Evolutionary conservation across 208 protist genomes (phyloP), one percentile per base, ranked within the genome.

Genomic region (Herpetomonas samuelpessoai): DNA sequence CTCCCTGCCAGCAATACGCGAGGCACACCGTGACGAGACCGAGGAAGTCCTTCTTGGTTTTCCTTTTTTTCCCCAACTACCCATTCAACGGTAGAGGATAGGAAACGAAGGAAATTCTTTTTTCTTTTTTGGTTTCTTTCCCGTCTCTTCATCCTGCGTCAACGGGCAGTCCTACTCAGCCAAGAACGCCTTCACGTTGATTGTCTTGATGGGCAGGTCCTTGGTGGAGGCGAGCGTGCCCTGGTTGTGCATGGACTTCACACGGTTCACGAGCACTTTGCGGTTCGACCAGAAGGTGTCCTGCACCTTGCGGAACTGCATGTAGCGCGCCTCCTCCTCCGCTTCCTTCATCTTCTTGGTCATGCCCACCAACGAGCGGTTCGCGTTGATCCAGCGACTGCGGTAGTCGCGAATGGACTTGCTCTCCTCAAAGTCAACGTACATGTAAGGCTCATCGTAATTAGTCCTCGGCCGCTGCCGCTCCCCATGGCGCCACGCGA

Each of bases 381-480:
- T 91, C 29, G 88, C 85, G 68, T 96, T 96, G 61, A 96, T 96
- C 87, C 90, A 96, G 19, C 90, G 83, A 51, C 81, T 90, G 60
- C 90, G 82, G 68, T 92, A 96, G 68, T 96, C 90, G 24, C 86
- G 78, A 31, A 92, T 60, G 3, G 79, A 81, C 70, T 96, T 96
- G 47, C 71, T 88, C 68, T 96, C 84, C 62, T 96, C 90, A 78
- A 93, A 93, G 73, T 96, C 90, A 18, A 87, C 83, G 68, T 92
- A 92, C 56, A 91, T 73, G 77, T 85, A 81, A 19, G 86, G 87
- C 56, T 96, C 90, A n/a, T 96, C 90, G 68, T 86, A 96, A 69
- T 96, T 93, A 22, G 84, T 92, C 25, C 76, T 72, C 30, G 87
- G 84, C 41, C 63, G 68, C 60, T 93, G 69, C 4, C 89, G 83